Conservation (phyloP, 2,329 filamentous ascomycete species). For the Diaporthe destruens region DNA sequence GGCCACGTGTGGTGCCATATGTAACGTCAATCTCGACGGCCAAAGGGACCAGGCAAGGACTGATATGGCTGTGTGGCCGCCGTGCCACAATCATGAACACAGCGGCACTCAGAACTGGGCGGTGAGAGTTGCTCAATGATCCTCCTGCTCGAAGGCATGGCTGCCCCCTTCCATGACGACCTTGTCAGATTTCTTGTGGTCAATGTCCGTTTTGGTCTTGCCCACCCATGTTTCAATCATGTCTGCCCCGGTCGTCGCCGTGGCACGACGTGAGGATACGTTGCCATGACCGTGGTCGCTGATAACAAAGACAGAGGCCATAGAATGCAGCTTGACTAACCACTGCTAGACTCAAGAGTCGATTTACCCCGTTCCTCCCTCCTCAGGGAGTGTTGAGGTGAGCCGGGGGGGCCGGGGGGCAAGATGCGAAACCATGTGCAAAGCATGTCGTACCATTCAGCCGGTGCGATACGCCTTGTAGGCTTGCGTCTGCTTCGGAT, state of each 20-base stretch:
- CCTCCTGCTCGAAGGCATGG: too few species aligned
- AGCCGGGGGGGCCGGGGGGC: too few species aligned
- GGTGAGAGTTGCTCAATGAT: too few species aligned
- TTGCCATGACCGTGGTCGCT: not conserved
- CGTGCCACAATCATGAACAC: too few species aligned
- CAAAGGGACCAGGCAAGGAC: not conserved
- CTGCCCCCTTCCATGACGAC: too few species aligned
- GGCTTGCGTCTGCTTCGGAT: not conserved
- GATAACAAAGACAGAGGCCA: not conserved
- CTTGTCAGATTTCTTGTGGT: too few species aligned
- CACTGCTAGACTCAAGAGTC: not conserved
- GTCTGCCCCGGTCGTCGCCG: not conserved
- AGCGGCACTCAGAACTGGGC: not conserved
- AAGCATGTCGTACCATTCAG: not conserved
- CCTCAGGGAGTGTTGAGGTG: too few species aligned
- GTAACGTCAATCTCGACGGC: not conserved
- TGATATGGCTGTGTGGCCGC: too few species aligned
- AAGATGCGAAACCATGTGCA: not conserved
- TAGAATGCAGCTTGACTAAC: not conserved
- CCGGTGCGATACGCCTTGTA: not conserved
- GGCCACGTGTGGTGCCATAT: not conserved
- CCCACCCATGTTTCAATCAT: not conserved
- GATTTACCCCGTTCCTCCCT: too few species aligned
- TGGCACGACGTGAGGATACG: not conserved
- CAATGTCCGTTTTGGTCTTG: too few species aligned